phyloP scores from a whole-genome alignment of 139 green algal genomes.

The Micromonas pusilla region DNA sequence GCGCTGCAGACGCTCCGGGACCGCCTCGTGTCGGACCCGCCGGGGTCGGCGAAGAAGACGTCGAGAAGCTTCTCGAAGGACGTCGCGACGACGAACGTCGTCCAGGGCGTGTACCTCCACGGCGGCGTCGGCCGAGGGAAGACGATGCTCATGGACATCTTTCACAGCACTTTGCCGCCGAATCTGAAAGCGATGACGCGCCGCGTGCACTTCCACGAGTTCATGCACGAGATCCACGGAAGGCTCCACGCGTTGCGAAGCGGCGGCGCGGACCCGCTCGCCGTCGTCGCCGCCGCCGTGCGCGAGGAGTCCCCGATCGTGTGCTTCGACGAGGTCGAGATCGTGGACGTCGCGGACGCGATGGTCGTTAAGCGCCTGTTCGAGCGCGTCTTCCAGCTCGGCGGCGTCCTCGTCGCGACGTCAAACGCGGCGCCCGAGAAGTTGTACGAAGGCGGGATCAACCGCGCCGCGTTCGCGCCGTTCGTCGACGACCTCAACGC shows the following conservation, averaged over 20 bases:
- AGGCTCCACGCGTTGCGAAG: neutral
- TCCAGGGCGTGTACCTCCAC: constrained; percentile 19
- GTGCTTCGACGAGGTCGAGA: constrained; percentile 30
- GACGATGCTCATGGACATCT: constrained; percentile 24
- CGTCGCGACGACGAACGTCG: neutral
- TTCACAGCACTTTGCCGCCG: neutral
- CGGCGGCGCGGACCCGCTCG: neutral
- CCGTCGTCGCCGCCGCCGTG: neutral
- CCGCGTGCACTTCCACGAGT: constrained; percentile 24
- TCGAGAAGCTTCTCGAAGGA: no score
- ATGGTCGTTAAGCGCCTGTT: constrained; percentile 40
- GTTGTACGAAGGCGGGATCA: constrained; percentile 24
- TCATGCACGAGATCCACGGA: constrained; percentile 26
- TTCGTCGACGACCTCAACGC: constrained; percentile 1
- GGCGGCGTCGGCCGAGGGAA: constrained; percentile 27
- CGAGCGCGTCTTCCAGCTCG: constrained; percentile 27
- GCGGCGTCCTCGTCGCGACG: constrained; percentile 24
- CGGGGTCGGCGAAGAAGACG: neutral
- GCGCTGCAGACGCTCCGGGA: no score
- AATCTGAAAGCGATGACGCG: neutral
- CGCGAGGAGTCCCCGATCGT: neutral
- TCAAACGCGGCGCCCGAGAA: constrained; percentile 22
- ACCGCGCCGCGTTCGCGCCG: constrained; percentile 7
- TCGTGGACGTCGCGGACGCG: constrained; percentile 32
- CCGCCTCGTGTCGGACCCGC: neutral